Base-by-base conservation (phyloP, 2,329 filamentous ascomycete species). In the Paraconiothyrium brasiliense region DNA sequence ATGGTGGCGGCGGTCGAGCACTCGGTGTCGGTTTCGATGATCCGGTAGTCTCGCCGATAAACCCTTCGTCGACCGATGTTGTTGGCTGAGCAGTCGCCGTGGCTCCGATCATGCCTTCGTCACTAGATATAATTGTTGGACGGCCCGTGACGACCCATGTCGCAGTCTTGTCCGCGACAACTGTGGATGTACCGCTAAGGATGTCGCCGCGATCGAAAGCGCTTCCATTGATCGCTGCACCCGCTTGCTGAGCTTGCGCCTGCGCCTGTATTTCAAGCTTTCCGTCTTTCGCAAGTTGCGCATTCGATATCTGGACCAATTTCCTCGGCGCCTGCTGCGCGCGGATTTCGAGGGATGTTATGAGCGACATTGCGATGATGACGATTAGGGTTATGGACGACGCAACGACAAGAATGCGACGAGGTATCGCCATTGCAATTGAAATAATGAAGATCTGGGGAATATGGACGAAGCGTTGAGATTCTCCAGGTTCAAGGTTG, bases 141-240 rank as follows among this genome's bases (percentile, higher is more conserved):
- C 58, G 62, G 37, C 62, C 56, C 10, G 54, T 58, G 34, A 41
- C 50, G 35, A 55, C 46, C 13, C 62, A 27, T 30, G 69, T 67
- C 9, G 56, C 55, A 43, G 27, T 60, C 51, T 59, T 65, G 22
- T 58, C 67, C 44, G 59, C 62, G 55, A 62, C 58, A 14, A 69
- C 57, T 13, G 64, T 62, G 9, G 66, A 56, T 7, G 67, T 71
- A 8, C 68, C 71, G 30, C 67, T 69, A 22, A 67, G 62, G 30
- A 76, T 66, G 57, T 73, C 70, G 37, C 65, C 70, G 7, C 73
- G 71, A 51, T 77, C 70, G 59, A 75, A 71, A 2, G 60, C 69
- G 0, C 73, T 72, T 5, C 70, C 71, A 49, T 77, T 75, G 22
- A 76, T 58, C 2, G 63, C 62, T 16, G 66, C 74, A 43, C 75